Percentiles rank a stretch among this genome's conserved stretches.
Conservation (phyloP, 108 stramenopile species). For the Discostella stelligeroides region DNA sequence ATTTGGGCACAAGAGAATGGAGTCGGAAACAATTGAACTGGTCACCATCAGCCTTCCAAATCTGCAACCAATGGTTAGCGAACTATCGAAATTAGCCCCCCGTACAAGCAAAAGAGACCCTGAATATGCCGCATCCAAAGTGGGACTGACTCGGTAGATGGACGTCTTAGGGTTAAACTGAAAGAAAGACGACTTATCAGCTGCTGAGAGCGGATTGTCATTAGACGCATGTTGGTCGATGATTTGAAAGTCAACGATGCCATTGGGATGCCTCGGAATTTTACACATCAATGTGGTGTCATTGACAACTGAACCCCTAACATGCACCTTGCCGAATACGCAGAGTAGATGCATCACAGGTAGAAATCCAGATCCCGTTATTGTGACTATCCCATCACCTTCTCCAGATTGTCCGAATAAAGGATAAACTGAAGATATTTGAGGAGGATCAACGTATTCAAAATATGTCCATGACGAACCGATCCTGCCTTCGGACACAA, state of each 20-base stretch:
- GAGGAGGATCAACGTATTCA: slow-evolving; percentile 34
- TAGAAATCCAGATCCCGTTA: slow-evolving; percentile 35
- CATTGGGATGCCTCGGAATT: slow-evolving; percentile 41
- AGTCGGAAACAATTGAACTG: slow-evolving; percentile 21
- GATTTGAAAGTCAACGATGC: slow-evolving; percentile 28
- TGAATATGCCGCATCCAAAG: slow-evolving; percentile 15
- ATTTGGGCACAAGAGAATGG: slow-evolving; percentile 53
- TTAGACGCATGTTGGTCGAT: slow-evolving; percentile 24
- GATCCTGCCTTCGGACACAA: slow-evolving; percentile 20
- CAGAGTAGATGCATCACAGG: slow-evolving; percentile 29
- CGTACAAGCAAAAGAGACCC: slow-evolving; percentile 25
- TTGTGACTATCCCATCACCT: slow-evolving; percentile 20
- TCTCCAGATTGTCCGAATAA: slow-evolving; percentile 6
- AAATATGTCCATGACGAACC: slow-evolving; percentile 32
- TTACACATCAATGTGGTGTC: slow-evolving; percentile 26
- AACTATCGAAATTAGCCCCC: slow-evolving; percentile 33
- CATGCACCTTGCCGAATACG: slow-evolving; percentile 17
- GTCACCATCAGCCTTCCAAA: slow-evolving; percentile 3
- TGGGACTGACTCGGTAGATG: slow-evolving; percentile 22
- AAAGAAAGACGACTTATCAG: slow-evolving; percentile 9
- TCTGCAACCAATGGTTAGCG: background rate
- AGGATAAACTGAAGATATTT: slow-evolving; percentile 21
- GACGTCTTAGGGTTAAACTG: slow-evolving; percentile 29
- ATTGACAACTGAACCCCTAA: slow-evolving; percentile 22
- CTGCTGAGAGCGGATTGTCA: background rate